phyloP scores from a whole-genome alignment of 345 rosid species.

The Noccaea caerulescens region DNA sequence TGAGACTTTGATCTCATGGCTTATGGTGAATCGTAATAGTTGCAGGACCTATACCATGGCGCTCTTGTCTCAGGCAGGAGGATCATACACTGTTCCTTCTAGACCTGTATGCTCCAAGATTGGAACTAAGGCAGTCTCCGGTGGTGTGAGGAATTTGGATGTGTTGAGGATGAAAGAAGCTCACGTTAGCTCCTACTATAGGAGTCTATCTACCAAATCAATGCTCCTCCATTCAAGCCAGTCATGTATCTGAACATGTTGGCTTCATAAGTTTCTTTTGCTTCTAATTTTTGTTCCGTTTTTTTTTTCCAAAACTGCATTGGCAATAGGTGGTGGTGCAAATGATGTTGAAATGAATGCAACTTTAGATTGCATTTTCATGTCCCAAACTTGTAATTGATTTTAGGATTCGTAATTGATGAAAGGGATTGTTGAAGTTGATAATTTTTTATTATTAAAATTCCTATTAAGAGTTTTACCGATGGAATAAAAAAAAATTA shows the following conservation, averaged over 20 bases:
- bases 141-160: conserved; percentile 41
- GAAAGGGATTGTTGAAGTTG: too few species aligned
- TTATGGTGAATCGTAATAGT: background rate
- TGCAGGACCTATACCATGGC: conserved; percentile 57
- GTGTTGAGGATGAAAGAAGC: conserved; percentile 49
- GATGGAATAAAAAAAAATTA: too few species aligned
- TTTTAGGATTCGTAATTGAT: too few species aligned
- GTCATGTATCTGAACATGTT: background rate
- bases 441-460: too few species aligned
- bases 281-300: too few species aligned
- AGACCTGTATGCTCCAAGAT: conserved; percentile 45
- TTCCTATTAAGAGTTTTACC: too few species aligned
- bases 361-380: too few species aligned
- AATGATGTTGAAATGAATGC: too few species aligned
- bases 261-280: too few species aligned
- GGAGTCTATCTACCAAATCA: conserved; percentile 41
- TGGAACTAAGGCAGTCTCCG: conserved; percentile 42
- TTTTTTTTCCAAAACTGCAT: too few species aligned
- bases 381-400: too few species aligned
- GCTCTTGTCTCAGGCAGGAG: conserved; percentile 56
- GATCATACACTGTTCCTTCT: conserved; percentile 48
- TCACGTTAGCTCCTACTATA: conserved; percentile 44
- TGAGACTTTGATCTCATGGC: background rate
- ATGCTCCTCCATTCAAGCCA: conserved; percentile 38
- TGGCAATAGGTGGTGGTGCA: too few species aligned